Evolutionary conservation across 108 stramenopile species (phyloP).

Genomic region (Discostella pseudostelligera): DNA sequence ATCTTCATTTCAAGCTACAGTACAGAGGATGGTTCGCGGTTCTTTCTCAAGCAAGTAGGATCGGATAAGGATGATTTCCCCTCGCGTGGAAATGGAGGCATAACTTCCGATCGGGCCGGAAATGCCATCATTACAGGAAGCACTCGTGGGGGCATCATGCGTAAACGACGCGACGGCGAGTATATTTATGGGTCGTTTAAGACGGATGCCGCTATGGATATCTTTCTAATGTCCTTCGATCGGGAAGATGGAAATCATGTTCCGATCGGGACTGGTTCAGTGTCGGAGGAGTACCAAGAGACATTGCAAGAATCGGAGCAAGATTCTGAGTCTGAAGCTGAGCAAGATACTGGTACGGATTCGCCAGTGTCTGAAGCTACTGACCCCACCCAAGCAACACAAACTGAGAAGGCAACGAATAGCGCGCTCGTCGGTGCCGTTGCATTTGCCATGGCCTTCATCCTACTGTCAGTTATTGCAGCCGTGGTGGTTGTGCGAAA

Average conservation of each 20-base stretch:
- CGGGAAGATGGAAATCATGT: slow-evolving; percentile 35
- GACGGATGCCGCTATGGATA: slow-evolving; percentile 39
- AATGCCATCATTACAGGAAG: slow-evolving; percentile 53
- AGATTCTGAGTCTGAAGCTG: background rate
- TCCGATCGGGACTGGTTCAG: slow-evolving; percentile 18
- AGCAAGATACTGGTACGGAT: background rate
- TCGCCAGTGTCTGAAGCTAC: background rate
- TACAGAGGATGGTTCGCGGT: slow-evolving; percentile 33
- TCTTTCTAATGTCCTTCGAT: slow-evolving; percentile 57
- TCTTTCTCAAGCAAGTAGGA: slow-evolving; percentile 50
- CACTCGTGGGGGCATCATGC: slow-evolving; percentile 53
- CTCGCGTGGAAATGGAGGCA: slow-evolving; percentile 50
- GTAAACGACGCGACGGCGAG: slow-evolving; percentile 30
- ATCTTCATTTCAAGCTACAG: slow-evolving; percentile 56
- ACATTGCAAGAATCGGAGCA: background rate
- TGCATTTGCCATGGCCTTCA: slow-evolving; percentile 16
- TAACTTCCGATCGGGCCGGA: slow-evolving; percentile 46
- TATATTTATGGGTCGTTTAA: slow-evolving; percentile 27
- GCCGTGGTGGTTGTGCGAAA: slow-evolving; percentile 7
- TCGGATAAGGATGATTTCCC: slow-evolving; percentile 50
- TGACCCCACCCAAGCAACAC: background rate
- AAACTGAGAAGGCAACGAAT: background rate
- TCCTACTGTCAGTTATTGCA: slow-evolving; percentile 11
- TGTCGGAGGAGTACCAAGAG: background rate
- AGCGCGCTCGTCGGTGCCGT: slow-evolving; percentile 25